phyloP scores from a whole-genome alignment of 1,284 basidiomycete genomes.

The Cryptococcus jaspeensis region DNA sequence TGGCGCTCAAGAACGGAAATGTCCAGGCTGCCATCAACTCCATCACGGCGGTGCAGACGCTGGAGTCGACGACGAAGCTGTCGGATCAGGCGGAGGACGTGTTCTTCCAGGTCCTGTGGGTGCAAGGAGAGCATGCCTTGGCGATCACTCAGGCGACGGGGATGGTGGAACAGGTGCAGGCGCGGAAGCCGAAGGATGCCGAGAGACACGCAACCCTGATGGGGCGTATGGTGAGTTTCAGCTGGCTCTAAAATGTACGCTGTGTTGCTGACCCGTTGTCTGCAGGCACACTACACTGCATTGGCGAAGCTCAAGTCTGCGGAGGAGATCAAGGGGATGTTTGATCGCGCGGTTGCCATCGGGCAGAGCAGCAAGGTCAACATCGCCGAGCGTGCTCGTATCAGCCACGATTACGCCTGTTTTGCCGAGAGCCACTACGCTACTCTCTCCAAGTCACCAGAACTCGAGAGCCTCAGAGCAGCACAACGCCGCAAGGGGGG shows the following conservation, averaged over 20 bases:
- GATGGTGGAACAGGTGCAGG: conserved; percentile 49
- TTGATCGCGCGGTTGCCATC: conserved; percentile 49
- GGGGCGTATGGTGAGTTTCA: conserved; percentile 60
- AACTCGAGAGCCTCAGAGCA: conserved; percentile 70
- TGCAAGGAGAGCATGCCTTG: conserved; percentile 75
- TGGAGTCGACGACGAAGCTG: conserved; percentile 52
- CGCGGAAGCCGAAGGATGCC: conserved; percentile 4
- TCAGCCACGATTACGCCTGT: conserved; percentile 78
- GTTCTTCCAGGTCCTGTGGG: conserved; percentile 87
- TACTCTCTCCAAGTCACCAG: conserved; percentile 66
- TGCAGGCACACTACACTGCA: conserved; percentile 82
- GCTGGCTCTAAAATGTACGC: background rate
- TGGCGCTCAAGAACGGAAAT: conserved; percentile 68
- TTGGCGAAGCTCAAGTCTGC: conserved; percentile 82
- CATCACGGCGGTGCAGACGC: conserved; percentile 67
- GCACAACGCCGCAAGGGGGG: background rate
- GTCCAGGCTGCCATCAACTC: conserved; percentile 84
- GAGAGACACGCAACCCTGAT: conserved; percentile 22
- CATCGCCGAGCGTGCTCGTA: conserved; percentile 56
- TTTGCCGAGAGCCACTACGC: conserved; percentile 88
- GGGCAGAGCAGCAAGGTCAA: conserved; percentile 11
- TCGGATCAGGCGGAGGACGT: conserved; percentile 57
- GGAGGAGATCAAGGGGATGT: conserved; percentile 71
- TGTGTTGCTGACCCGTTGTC: background rate
- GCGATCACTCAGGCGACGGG: conserved; percentile 69